Base-by-base conservation (phyloP, 177 flowering plant genomes). In the Tripterygium wilfordii region DNA sequence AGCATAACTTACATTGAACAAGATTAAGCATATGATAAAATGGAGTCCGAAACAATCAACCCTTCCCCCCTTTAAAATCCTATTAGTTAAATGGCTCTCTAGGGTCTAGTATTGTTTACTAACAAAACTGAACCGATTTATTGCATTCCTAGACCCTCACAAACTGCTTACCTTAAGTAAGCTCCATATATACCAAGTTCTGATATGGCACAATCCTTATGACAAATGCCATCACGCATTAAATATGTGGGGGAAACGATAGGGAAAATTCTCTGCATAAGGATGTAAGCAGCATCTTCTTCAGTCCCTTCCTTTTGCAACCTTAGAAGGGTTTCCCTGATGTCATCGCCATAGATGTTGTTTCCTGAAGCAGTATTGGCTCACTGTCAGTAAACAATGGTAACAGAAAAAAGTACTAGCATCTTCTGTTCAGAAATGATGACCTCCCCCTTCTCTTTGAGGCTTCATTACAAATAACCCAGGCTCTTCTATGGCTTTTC, bases 391-490 rank as follows among this genome's bases (percentile, higher is more conserved):
- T 35, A 15, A 1, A 28, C 7, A n/a, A n/a, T n/a, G n/a, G n/a
- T n/a, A n/a, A n/a, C n/a, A n/a, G n/a, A n/a, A n/a, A n/a, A n/a
- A n/a, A n/a, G n/a, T n/a, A n/a, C n/a, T n/a, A n/a, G n/a, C n/a
- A n/a, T n/a, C n/a, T n/a, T n/a, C n/a, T n/a, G n/a, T n/a, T n/a
- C n/a, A n/a, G n/a, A n/a, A n/a, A n/a, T n/a, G n/a, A n/a, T 10
- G 17, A 92, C 98, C 97, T 86, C 99, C 97, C 64, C 99, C 99
- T 79, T 89, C 97, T 75, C 99, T 75, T 64, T 92, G 99, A 39
- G 98, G 99, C 70, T 89, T 92, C 76, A 89, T 83, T 13, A 92
- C 97, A 68, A 68, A 89, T 24, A 74, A 36, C 31, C 80, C 83
- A 13, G 99, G 96, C 25, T 43, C 71, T 61, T 82, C 80, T 49